These are phyloP conservation scores for Pyrenopolyporus hunteri DNA, from an alignment of 495 filamentous ascomycete species.

Conservation along the genomic window DNA sequence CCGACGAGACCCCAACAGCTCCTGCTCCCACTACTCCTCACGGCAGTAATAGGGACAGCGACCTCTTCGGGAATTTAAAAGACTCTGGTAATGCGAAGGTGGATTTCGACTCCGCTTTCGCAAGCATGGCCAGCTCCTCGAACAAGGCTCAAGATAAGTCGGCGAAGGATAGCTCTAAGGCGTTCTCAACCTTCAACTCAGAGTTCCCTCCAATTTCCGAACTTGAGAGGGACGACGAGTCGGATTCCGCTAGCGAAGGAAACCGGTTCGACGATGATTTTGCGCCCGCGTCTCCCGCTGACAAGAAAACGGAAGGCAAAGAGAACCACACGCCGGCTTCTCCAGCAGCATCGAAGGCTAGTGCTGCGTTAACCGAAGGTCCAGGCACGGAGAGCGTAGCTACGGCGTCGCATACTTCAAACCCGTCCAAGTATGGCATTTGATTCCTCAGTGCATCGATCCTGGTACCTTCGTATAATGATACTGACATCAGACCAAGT, in stretches of 20 bases:
- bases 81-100: conserved; percentile 69
- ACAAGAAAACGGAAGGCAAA: conserved; percentile 46
- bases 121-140: conserved; percentile 57
- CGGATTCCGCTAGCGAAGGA: conserved; percentile 75
- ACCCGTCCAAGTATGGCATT: conserved; percentile 41
- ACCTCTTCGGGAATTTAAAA: conserved; percentile 61
- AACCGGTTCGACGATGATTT: conserved; percentile 94
- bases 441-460: conserved; percentile 1
- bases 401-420: conserved; percentile 30
- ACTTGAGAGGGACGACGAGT: conserved; percentile 78
- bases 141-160: conserved; percentile 39
- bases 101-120: conserved; percentile 78
- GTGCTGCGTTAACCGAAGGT: conserved; percentile 20
- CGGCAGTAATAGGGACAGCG: conserved; percentile 43
- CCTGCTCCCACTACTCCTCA: conserved; percentile 53
- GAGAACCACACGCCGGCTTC: conserved; percentile 40
- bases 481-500: conserved; percentile 30
- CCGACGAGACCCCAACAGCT: conserved; percentile 57
- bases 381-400: conserved; percentile 27
- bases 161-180: conserved; percentile 41
- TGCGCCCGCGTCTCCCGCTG: conserved; percentile 69
- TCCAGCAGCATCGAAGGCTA: conserved; percentile 40
- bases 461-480: background rate
- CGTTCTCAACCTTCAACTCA: conserved; percentile 57
- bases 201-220: conserved; percentile 96